These are phyloP conservation scores for Maudiozyma turicensis DNA, from an alignment of 805 yeast species.

Conservation along the genomic window DNA sequence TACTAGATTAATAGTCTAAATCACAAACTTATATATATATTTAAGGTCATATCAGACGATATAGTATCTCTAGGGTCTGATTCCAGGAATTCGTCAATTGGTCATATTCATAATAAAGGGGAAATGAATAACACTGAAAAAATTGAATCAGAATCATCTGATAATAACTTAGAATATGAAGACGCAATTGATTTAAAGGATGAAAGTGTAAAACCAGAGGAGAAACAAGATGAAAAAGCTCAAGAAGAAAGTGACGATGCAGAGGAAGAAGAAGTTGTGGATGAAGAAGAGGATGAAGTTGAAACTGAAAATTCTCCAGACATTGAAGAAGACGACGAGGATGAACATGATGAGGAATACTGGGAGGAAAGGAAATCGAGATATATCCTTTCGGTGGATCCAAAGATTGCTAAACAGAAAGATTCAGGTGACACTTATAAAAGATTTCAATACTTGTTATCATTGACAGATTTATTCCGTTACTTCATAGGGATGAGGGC, in stretches of 20 bases:
- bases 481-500: slow-evolving; percentile 80
- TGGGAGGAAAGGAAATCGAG: slow-evolving; percentile 36
- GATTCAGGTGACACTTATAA: slow-evolving; percentile 61
- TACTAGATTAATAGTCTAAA: too few relatives aligned
- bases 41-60: too few relatives aligned
- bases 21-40: too few relatives aligned
- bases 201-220: neutral
- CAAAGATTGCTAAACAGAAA: slow-evolving; percentile 45
- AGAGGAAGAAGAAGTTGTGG: neutral
- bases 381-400: slow-evolving; percentile 43
- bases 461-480: slow-evolving; percentile 77
- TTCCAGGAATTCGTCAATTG: too few relatives aligned
- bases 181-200: neutral
- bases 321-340: neutral
- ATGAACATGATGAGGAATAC: slow-evolving; percentile 16
- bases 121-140: too few relatives aligned
- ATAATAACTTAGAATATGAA: too few relatives aligned
- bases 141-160: too few relatives aligned
- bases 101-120: too few relatives aligned
- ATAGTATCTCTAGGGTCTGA: too few relatives aligned
- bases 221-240: neutral
- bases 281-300: neutral
- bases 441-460: slow-evolving; percentile 71
- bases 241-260: neutral
- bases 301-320: neutral